Conservation (phyloP, 768 basidiomycete genomes). For the Naganishia antarctica region DNA sequence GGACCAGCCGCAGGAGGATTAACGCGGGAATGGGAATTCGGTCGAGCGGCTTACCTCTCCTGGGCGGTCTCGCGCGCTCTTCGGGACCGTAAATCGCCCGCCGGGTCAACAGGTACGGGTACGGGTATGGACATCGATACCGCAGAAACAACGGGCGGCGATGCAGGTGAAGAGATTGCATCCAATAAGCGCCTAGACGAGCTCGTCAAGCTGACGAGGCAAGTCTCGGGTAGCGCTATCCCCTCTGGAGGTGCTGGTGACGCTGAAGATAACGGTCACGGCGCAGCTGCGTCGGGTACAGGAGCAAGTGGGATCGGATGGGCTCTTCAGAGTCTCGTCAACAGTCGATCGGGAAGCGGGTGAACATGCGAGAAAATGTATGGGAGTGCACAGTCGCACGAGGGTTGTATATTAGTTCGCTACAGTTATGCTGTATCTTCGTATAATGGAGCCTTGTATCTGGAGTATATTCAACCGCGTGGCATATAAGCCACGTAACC, state of each 20-base stretch:
- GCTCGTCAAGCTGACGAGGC: background rate
- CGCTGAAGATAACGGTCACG: background rate
- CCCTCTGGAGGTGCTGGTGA: background rate
- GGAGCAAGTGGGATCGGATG: background rate
- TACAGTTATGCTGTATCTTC: no score
- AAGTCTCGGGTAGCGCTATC: background rate
- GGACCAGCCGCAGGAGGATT: conserved; percentile 27
- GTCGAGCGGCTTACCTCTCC: conserved; percentile 66
- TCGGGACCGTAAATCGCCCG: no score
- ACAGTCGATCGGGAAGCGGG: background rate
- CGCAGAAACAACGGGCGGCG: background rate
- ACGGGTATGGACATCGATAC: conserved; percentile 7
- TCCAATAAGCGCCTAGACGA: background rate
- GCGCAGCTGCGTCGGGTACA: background rate
- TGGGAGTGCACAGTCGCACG: no score
- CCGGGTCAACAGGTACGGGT: background rate
- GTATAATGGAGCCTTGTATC: no score
- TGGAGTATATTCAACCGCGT: no score
- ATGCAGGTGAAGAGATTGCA: background rate
- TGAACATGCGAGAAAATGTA: no score
- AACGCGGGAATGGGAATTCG: conserved; percentile 73
- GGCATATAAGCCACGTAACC: no score
- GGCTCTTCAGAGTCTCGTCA: background rate
- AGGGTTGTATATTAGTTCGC: no score
- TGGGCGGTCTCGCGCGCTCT: conserved; percentile 57